These are phyloP conservation scores for Penicillium sclerotigenum DNA, from an alignment of 2,329 filamentous ascomycete species.

Conservation along the genomic window DNA sequence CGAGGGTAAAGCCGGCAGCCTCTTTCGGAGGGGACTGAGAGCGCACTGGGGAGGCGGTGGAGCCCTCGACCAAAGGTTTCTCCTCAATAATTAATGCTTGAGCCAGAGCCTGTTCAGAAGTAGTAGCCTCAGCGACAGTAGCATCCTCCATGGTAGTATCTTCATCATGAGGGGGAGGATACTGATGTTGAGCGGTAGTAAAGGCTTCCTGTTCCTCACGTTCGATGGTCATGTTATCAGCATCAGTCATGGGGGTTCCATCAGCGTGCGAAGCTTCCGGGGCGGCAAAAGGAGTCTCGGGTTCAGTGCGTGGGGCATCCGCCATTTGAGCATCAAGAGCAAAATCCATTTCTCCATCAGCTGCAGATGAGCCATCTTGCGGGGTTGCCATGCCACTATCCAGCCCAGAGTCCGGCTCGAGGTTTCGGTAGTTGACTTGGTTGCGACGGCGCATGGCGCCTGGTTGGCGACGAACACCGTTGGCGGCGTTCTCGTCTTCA, in stretches of 20 bases:
- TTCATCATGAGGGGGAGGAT: conserved; percentile 32
- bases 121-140: conserved; percentile 18
- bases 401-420: conserved; percentile 53
- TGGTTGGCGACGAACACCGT: conserved; percentile 65
- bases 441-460: conserved; percentile 51
- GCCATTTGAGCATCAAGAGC: conserved; percentile 40
- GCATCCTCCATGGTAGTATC: conserved; percentile 42
- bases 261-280: conserved; percentile 32
- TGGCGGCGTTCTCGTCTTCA: conserved; percentile 68
- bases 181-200: conserved; percentile 31
- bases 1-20: conserved; percentile 10
- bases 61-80: conserved; percentile 18
- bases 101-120: conserved; percentile 15
- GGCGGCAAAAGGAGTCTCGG: conserved; percentile 32
- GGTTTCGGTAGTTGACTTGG: conserved; percentile 61
- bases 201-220: conserved; percentile 30
- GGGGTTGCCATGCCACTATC: conserved; percentile 52
- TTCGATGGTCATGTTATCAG: conserved; percentile 32
- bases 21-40: conserved; percentile 24
- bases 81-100: conserved; percentile 20
- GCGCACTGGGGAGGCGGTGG: conserved; percentile 15
- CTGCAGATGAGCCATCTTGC: conserved; percentile 41
- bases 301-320: conserved; percentile 37
- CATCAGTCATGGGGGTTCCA: conserved; percentile 32
- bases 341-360: conserved; percentile 44